Evolutionary conservation across 768 basidiomycete genomes (phyloP).

Genomic region (Phaeotremella fagi): DNA sequence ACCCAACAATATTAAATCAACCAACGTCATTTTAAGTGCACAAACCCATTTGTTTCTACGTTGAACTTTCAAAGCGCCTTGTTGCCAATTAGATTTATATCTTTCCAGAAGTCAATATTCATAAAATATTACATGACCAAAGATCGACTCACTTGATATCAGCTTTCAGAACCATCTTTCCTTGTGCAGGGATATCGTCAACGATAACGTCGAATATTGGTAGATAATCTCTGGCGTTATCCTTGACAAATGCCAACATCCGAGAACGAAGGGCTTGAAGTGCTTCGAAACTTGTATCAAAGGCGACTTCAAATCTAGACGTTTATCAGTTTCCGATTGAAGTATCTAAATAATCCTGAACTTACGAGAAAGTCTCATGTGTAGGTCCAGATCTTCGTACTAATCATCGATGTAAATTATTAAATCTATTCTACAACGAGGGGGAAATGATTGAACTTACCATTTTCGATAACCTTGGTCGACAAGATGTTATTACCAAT

Average conservation of each 20-base stretch:
- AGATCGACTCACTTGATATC: constrained; percentile 59
- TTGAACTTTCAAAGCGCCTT: constrained; percentile 63
- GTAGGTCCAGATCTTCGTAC: constrained; percentile 56
- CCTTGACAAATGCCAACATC: constrained; percentile 73
- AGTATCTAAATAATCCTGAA: background rate
- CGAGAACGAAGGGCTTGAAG: constrained; percentile 67
- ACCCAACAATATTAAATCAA: constrained; percentile 14
- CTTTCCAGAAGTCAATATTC: constrained; percentile 1
- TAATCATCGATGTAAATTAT: no score
- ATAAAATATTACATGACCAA: background rate
- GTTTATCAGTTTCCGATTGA: background rate
- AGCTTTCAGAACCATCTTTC: constrained; percentile 67
- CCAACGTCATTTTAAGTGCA: constrained; percentile 68
- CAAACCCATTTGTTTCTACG: constrained; percentile 90
- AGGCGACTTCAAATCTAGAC: constrained; percentile 65
- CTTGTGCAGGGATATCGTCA: constrained; percentile 73
- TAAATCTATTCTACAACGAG: no score
- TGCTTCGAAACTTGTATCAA: constrained; percentile 71
- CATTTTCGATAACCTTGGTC: constrained; percentile 49
- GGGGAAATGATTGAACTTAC: constrained; percentile 12
- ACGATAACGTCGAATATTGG: constrained; percentile 61
- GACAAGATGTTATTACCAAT: constrained; percentile 48
- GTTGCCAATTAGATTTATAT: constrained; percentile 83
- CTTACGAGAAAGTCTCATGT: constrained; percentile 64
- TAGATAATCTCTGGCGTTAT: constrained; percentile 69